Base-by-base conservation (phyloP, 306 rosid species). In the Trifolium pratense region DNA sequence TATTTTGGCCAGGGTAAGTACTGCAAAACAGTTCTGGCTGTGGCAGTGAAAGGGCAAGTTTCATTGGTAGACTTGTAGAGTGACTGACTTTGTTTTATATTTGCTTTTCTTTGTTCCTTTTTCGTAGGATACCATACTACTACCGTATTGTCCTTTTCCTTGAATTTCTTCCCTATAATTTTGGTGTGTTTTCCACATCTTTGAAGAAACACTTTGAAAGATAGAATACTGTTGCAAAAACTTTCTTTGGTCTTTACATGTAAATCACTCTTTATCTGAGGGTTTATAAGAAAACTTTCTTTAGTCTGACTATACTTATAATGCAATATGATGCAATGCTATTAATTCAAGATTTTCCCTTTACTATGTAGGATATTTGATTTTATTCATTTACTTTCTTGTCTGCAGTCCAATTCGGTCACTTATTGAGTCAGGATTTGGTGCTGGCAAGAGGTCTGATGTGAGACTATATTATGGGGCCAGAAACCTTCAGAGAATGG, bases 401-500 rank as follows among this genome's bases (percentile, higher is more conserved):
- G 43, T 78, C 29, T 67, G 77, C 91, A 95, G 97, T 78, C 99
- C 99, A 34, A 90, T 91, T 60, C 89, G 97, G 63, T 90, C 99
- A 45, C 85, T 95, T 26, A 72, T 95, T 52, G 99, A 95, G 86
- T 88, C 93, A 2, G 97, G 91, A 76, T 87, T 94, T 80, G 80
- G 77, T 43, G 89, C 91, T 18, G 69, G 75, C 59, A 82, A 88
- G 76, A 82, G 99, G 77, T 80, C 97, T 68, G 91, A 88, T 66
- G 99, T 91, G 60, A 94, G 87, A 84, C 83, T 94, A 10, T 94
- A 80, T 79, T 94, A 86, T 45, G 99, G 97, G 56, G 96, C 96
- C 32, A 88, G 96, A 78, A 91, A 94, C 82, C 96, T 89, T 26
- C 82, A 91, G 70, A 84, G 93, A 81, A 87, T 94, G 97, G 99